phyloP scores from a whole-genome alignment of 257 asterid genomes.

The Ilex asprella region DNA sequence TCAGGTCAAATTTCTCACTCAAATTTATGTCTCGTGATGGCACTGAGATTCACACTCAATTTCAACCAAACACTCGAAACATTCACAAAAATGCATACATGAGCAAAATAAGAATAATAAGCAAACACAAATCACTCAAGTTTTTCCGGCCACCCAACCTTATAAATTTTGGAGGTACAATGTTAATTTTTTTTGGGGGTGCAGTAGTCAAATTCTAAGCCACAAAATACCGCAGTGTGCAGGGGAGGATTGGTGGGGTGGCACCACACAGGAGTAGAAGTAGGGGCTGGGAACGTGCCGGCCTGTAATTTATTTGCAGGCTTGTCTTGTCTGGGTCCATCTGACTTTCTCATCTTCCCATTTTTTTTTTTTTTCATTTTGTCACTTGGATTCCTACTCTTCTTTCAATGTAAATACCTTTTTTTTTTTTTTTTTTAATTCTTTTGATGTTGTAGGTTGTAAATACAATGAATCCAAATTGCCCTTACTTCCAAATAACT shows the following conservation, averaged over 20 bases:
- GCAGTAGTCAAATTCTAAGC: not conserved
- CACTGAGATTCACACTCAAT: too few relatives aligned
- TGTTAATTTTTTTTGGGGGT: too few relatives aligned
- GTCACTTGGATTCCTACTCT: constrained; percentile 11
- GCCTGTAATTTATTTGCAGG: constrained; percentile 14
- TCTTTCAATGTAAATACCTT: constrained; percentile 5
- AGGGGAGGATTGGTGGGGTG: constrained; percentile 7
- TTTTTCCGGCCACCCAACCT: too few relatives aligned
- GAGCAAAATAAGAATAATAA: too few relatives aligned
- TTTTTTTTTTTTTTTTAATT: constrained; percentile 3
- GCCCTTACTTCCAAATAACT: too few relatives aligned
- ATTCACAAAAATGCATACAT: too few relatives aligned
- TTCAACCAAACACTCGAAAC: too few relatives aligned
- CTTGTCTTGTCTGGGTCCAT: constrained; percentile 21
- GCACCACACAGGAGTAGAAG: constrained; percentile 2
- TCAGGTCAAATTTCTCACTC: too few relatives aligned
- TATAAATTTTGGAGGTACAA: too few relatives aligned
- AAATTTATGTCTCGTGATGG: too few relatives aligned
- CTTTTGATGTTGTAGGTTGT: constrained; percentile 12
- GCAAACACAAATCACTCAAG: too few relatives aligned
- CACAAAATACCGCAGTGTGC: not conserved
- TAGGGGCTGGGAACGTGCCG: constrained; percentile 23
- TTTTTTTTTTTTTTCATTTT: not conserved
- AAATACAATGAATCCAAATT: too few relatives aligned
- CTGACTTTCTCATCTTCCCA: constrained; percentile 27